These are phyloP conservation scores for Miamiensis avidus DNA, from an alignment of 169 alveolate species.

Conservation along the genomic window DNA sequence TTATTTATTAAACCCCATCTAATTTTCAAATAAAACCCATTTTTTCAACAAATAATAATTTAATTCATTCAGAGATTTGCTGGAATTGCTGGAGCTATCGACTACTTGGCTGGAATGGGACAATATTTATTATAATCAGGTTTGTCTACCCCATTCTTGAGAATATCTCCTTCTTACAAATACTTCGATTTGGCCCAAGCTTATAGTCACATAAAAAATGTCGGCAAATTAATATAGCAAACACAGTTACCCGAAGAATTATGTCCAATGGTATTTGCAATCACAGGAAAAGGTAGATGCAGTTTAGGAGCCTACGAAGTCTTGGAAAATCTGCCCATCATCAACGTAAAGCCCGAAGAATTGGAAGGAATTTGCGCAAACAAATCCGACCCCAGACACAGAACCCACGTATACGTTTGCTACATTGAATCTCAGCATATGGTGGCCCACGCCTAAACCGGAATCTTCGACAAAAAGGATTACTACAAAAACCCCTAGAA, in stretches of 20 bases:
- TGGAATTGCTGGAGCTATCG: slow-evolving; percentile 78
- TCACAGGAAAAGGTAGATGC: slow-evolving; percentile 75
- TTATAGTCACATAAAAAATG: slow-evolving; percentile 38
- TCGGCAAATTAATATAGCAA: slow-evolving; percentile 50
- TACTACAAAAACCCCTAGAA: slow-evolving; percentile 65
- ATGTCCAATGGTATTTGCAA: slow-evolving; percentile 72
- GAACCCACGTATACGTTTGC: slow-evolving; percentile 43
- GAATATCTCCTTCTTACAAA: slow-evolving; percentile 63
- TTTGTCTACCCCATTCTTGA: slow-evolving; percentile 62
- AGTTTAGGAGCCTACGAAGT: slow-evolving; percentile 76
- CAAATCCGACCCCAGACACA: slow-evolving; percentile 43
- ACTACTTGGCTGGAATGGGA: slow-evolving; percentile 75
- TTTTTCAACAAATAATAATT: too few relatives aligned
- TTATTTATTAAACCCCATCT: too few relatives aligned
- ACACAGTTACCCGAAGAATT: slow-evolving; percentile 61
- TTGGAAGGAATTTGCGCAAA: slow-evolving; percentile 31
- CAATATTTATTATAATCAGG: slow-evolving; percentile 54
- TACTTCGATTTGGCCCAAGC: slow-evolving; percentile 55
- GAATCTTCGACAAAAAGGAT: slow-evolving; percentile 53
- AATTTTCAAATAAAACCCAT: too few relatives aligned
- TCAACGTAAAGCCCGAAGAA: slow-evolving; percentile 61
- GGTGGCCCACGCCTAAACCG: slow-evolving; percentile 49
- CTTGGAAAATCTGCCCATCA: slow-evolving; percentile 63
- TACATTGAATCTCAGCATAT: slow-evolving; percentile 53
- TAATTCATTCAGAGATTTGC: slow-evolving; percentile 62